phyloP scores from a whole-genome alignment of 176 grass and related monocot genomes.

The Metroxylon sagu region DNA sequence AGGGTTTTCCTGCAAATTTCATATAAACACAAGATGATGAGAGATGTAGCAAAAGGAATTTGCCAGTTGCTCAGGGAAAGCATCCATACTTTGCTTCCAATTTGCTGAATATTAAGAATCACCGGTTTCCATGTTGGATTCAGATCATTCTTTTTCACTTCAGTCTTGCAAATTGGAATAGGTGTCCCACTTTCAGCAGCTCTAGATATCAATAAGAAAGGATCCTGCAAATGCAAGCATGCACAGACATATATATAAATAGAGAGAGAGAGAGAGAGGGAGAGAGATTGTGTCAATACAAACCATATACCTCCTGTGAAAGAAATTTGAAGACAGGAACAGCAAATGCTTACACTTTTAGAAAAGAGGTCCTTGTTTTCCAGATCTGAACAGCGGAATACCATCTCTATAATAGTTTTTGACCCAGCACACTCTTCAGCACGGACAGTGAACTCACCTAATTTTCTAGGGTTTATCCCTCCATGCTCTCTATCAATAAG shows the following conservation, averaged over 20 bases:
- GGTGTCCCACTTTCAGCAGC: constrained; percentile 59
- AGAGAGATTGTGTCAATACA: constrained; percentile 18
- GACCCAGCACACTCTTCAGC: constrained; percentile 73
- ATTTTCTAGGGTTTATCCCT: constrained; percentile 43
- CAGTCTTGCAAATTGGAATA: constrained; percentile 95
- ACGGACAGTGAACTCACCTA: constrained; percentile 61
- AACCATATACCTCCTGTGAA: background rate
- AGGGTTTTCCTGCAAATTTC: constrained; percentile 76
- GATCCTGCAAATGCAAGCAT: constrained; percentile 33
- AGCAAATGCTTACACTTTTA: constrained; percentile 68
- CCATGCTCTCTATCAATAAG: constrained; percentile 47
- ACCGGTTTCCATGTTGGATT: constrained; percentile 91
- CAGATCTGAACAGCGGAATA: constrained; percentile 75
- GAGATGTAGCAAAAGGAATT: background rate
- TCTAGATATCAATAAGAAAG: constrained; percentile 95
- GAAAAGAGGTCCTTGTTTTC: constrained; percentile 97
- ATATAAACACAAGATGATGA: constrained; percentile 23
- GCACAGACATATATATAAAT: too few relatives aligned
- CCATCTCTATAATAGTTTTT: constrained; percentile 87
- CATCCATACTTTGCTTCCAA: constrained; percentile 73
- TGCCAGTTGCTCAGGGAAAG: background rate
- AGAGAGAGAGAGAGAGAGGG: too few relatives aligned
- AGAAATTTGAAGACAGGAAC: background rate
- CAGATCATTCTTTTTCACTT: constrained; percentile 98
- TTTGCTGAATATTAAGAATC: constrained; percentile 90